phyloP scores from a whole-genome alignment of 148 eudicot species.

The Cornus florida region DNA sequence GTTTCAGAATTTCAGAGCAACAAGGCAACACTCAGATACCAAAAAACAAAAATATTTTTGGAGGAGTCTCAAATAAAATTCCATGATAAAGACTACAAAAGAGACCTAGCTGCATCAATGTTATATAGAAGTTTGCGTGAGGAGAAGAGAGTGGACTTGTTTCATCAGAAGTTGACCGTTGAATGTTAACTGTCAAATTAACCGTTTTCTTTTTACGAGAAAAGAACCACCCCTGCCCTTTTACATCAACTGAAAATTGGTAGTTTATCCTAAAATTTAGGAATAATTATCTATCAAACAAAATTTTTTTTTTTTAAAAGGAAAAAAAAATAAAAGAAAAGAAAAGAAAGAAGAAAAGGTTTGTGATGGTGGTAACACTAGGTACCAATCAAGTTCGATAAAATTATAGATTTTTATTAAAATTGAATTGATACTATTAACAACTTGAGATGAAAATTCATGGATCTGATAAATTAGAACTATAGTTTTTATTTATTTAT shows the following conservation, averaged over 20 bases:
- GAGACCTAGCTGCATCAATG: neutral
- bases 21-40: neutral
- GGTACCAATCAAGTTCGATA: neutral
- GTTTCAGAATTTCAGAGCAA: neutral
- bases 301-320: too few species aligned
- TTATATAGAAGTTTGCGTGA: neutral
- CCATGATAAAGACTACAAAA: neutral
- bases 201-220: neutral
- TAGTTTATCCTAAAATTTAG: neutral
- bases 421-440: too few species aligned
- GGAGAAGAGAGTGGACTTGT: neutral
- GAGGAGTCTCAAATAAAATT: neutral
- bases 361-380: too few species aligned
- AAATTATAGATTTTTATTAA: too few species aligned
- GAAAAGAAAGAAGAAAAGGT: too few species aligned
- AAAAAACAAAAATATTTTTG: neutral
- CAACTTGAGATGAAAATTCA: too few species aligned
- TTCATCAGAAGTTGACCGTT: neutral
- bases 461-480: too few species aligned
- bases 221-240: neutral
- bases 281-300: neutral
- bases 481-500: too few species aligned
- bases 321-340: too few species aligned
- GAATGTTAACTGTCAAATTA: neutral
- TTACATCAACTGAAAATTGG: neutral